Conservation (phyloP, 768 basidiomycete species). For the Termitomyces sp. region DNA sequence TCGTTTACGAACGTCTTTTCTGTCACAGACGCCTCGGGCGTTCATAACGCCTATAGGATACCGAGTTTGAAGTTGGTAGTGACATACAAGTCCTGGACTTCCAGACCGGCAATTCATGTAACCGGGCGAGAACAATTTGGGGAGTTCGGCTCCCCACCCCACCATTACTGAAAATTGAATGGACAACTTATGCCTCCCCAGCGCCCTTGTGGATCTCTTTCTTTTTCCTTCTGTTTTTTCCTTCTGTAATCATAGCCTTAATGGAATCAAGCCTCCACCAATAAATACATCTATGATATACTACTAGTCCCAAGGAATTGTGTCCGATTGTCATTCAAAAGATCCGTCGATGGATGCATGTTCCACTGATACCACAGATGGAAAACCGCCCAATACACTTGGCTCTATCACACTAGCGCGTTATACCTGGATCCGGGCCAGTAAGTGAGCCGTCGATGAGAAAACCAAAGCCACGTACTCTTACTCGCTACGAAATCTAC, state of each 20-base stretch:
- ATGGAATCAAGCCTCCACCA: not conserved
- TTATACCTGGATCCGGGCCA: not conserved
- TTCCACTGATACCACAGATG: not conserved
- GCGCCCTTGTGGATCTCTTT: no score
- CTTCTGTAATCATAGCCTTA: not conserved
- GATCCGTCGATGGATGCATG: not conserved
- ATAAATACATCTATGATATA: not conserved
- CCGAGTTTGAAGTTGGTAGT: not conserved
- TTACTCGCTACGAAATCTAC: not conserved
- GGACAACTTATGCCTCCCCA: no score
- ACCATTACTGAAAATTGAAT: no score
- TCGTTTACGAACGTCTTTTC: no score
- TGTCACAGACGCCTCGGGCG: no score
- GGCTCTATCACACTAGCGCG: not conserved
- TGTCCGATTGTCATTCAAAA: not conserved
- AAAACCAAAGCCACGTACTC: not conserved
- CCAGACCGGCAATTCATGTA: not conserved
- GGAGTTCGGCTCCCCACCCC: not conserved
- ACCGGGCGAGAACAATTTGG: not conserved
- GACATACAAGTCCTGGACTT: not conserved
- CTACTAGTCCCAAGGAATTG: not conserved
- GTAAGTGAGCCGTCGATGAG: not conserved
- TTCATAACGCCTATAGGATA: not conserved
- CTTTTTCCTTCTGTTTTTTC: no score
- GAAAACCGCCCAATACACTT: not conserved